A percentile compares a stretch with the other conserved stretches of the same genome.
phyloP scores from a whole-genome alignment of 2,329 filamentous ascomycete genomes.

The Talaromyces sp. region DNA sequence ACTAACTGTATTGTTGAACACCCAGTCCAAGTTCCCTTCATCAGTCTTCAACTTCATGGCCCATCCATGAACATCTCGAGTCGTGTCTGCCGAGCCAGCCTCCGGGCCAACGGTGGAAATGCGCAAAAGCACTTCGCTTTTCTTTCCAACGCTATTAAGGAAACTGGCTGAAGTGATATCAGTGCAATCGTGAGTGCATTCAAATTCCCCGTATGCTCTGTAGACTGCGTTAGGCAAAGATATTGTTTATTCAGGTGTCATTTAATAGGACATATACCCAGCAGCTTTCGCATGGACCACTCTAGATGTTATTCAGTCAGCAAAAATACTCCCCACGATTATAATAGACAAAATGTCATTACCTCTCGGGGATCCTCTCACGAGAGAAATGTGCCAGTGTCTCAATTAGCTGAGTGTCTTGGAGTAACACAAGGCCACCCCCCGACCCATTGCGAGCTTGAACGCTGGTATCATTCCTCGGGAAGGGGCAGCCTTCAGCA shows the following conservation, averaged over 20 bases:
- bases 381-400: constrained; percentile 61
- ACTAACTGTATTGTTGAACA: constrained; percentile 21
- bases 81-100: constrained; percentile 50
- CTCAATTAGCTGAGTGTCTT: constrained; percentile 63
- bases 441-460: constrained; percentile 29
- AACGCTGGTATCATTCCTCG: constrained; percentile 26
- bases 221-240: neutral
- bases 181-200: constrained; percentile 59
- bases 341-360: neutral
- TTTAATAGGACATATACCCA: constrained; percentile 32
- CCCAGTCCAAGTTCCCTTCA: constrained; percentile 42
- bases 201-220: constrained; percentile 57
- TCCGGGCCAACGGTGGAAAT: constrained; percentile 51
- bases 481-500: constrained; percentile 31
- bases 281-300: constrained; percentile 61
- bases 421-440: constrained; percentile 48
- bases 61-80: constrained; percentile 52
- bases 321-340: neutral
- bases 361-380: constrained; percentile 61
- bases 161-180: constrained; percentile 58
- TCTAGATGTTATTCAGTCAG: constrained; percentile 22
- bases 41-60: constrained; percentile 54
- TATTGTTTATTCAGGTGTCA: neutral
- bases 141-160: constrained; percentile 55
- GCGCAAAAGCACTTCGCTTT: constrained; percentile 50